Percentiles rank a stretch among this genome's conserved stretches.
Conservation (phyloP, 2,329 filamentous ascomycete species). For the Aspergillus transmontanensis region DNA sequence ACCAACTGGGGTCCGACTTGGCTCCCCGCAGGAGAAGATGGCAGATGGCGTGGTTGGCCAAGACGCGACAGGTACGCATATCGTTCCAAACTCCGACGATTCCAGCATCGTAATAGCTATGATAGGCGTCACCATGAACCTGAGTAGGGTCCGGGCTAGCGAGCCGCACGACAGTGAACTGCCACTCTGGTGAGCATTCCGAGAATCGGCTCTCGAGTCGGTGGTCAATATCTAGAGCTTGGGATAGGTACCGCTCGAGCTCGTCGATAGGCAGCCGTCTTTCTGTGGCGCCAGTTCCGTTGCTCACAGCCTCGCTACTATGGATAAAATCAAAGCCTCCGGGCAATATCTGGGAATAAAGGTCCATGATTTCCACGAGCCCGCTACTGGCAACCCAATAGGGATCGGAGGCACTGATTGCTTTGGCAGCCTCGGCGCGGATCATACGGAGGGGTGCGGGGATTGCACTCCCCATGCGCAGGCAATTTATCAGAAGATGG, state of each 20-base stretch:
- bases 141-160: not conserved
- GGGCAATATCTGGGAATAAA: not conserved
- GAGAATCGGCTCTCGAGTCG: not conserved
- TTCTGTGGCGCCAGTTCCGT: not conserved
- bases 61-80: not conserved
- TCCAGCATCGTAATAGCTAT: not conserved
- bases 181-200: not conserved
- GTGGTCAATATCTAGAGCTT: not conserved
- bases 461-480: not conserved
- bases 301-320: not conserved
- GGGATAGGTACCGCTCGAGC: not conserved
- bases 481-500: not conserved
- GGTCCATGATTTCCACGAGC: not conserved
- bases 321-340: not conserved
- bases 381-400: not conserved
- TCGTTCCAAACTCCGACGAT: not conserved
- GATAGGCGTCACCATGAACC: not conserved
- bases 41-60: not conserved
- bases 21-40: not conserved
- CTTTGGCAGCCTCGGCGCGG: not conserved
- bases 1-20: not conserved
- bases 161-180: not conserved
- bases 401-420: not conserved
- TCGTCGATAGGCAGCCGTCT: not conserved
- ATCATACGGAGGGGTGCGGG: not conserved